Base-by-base conservation (phyloP, 257 asterid genomes). In the Solanum chmielewskii region DNA sequence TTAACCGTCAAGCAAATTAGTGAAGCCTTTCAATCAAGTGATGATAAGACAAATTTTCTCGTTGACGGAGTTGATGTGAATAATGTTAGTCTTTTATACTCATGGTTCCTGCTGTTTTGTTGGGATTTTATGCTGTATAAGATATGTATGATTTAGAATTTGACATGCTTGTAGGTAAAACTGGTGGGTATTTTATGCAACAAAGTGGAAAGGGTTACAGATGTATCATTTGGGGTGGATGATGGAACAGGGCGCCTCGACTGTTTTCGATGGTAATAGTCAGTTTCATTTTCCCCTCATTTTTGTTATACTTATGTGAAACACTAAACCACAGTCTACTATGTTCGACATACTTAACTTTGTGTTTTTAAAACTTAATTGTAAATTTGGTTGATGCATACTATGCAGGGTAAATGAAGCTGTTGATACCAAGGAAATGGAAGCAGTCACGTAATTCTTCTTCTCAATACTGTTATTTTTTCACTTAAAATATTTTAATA, bases 181-280 rank as follows among this genome's bases (percentile, higher is more conserved):
- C 81, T 97, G 91, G 92, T 95, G 91, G 99, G 99, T 16, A 88
- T 93, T 88, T 12, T 94, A 83, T 75, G 23, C 69, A 93, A 91
- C 80, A 97, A 93, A 91, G 47, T 89, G n/a, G 98, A 93, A 76
- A 91, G 92, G 88, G 87, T 92, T 70, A 94, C 98, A 85, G 98
- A 94, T 84, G 90, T 95, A 89, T 87, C 95, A 23, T 95, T 97
- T 73, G 89, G 90, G 78, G 90, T 97, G 74, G 98, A 97, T 91
- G 99, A 97, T 91, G 98, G 98, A 84, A 94, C 98, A 59, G 98
- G 99, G 25, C 93, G 98, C 62, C 87, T 95, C 49, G 92, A 90
- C 82, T 97, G 98, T 89, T 91, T 75, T 45, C 88, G 96, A 94
- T 97, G 98, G 99, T 95, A 87, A 64, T 25, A 15, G 3, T 29